Percentiles rank a stretch among this genome's conserved stretches.
phyloP scores from a whole-genome alignment of 352 stramenopile species.

The Globisporangium acanthophoron region DNA sequence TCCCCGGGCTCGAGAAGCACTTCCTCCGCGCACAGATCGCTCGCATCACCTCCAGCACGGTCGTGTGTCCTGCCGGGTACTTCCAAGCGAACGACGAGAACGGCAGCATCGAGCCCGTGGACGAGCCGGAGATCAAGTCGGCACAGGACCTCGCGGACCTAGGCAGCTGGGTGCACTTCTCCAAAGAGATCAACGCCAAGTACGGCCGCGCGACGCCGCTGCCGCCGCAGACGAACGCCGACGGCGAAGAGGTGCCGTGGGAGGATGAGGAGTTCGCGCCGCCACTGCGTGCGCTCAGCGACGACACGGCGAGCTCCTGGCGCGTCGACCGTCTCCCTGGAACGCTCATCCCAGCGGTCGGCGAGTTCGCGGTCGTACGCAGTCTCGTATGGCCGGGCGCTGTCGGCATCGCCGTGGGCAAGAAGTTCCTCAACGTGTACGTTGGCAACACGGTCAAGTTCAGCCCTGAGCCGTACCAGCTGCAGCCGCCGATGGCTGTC shows the following conservation, averaged over 20 bases:
- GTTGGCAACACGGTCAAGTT: constrained; percentile 83
- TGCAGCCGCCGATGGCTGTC: constrained; percentile 40
- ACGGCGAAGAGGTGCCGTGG: constrained; percentile 65
- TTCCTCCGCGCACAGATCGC: constrained; percentile 88
- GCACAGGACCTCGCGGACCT: constrained; percentile 65
- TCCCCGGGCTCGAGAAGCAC: constrained; percentile 82
- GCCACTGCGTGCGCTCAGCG: constrained; percentile 49
- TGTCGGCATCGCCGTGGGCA: constrained; percentile 77
- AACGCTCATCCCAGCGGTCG: constrained; percentile 54
- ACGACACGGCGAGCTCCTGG: constrained; percentile 71
- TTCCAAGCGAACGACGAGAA: constrained; percentile 63
- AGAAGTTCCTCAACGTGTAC: constrained; percentile 89
- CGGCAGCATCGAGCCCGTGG: constrained; percentile 59
- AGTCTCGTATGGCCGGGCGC: constrained; percentile 85
- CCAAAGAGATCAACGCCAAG: constrained; percentile 79
- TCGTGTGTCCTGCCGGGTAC: constrained; percentile 81
- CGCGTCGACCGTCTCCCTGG: constrained; percentile 64
- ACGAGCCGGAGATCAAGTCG: constrained; percentile 69
- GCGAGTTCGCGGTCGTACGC: constrained; percentile 59
- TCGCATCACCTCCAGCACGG: constrained; percentile 76
- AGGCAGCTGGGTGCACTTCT: constrained; percentile 85
- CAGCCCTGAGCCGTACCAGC: constrained; percentile 51
- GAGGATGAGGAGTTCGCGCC: constrained; percentile 60
- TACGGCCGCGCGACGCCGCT: constrained; percentile 73
- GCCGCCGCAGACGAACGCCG: constrained; percentile 63